Evolutionary conservation across 2,329 filamentous ascomycete genomes (phyloP).

Genomic region (Aureobasidium pullulans): DNA sequence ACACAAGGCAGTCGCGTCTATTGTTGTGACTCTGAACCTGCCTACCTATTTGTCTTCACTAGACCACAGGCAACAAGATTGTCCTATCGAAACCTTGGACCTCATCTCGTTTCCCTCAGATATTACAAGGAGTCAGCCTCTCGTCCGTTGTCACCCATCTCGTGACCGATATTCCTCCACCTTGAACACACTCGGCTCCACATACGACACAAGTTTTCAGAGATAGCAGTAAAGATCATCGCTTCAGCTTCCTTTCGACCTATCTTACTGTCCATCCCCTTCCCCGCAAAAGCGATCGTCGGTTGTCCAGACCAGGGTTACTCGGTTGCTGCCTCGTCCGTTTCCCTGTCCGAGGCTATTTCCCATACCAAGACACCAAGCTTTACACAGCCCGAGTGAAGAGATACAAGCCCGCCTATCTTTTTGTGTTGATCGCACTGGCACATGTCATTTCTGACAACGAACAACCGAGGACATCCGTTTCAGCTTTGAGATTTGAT

Average conservation of each 20-base stretch:
- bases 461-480: background rate
- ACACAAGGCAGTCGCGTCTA: background rate
- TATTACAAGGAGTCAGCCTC: background rate
- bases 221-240: slow-evolving; percentile 4
- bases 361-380: background rate
- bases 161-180: background rate
- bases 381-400: slow-evolving; percentile 4
- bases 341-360: background rate
- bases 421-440: slow-evolving; percentile 4
- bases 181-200: background rate
- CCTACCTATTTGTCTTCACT: background rate
- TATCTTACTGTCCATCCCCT: background rate
- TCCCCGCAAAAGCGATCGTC: slow-evolving; percentile 7
- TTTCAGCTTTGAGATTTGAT: slow-evolving; percentile 2
- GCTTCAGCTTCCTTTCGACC: slow-evolving; percentile 4
- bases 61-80: background rate
- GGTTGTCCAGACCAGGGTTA: slow-evolving; percentile 1
- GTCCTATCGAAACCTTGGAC: slow-evolving; percentile 1
- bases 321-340: background rate
- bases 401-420: slow-evolving; percentile 1
- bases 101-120: background rate
- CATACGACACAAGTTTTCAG: background rate
- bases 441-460: slow-evolving; percentile 7
- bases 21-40: background rate
- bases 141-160: slow-evolving; percentile 1